These are phyloP conservation scores for Suaeda aralocaspica DNA, from an alignment of 148 eudicot genomes.

Conservation along the genomic window DNA sequence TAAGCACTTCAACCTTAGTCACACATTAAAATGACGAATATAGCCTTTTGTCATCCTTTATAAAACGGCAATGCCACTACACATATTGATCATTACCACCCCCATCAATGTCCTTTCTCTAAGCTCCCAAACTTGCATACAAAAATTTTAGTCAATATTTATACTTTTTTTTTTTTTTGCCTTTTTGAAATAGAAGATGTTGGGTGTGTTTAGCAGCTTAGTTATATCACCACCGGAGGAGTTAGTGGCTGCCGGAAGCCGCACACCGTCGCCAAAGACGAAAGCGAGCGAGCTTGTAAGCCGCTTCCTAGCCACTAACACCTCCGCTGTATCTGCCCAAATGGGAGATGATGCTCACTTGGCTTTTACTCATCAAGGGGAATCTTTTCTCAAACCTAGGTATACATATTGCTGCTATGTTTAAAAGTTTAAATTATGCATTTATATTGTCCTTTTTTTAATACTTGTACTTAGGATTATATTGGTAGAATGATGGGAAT, in stretches of 20 bases:
- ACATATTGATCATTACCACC: constrained; percentile 3
- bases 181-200: constrained; percentile 32
- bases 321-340: constrained; percentile 57
- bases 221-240: constrained; percentile 85
- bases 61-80: constrained; percentile 14
- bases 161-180: background rate
- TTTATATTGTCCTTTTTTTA: background rate
- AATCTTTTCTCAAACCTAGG: constrained; percentile 69
- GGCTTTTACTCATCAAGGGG: constrained; percentile 60
- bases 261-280: constrained; percentile 89
- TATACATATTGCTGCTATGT: no score
- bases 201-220: constrained; percentile 84
- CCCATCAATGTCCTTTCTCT: constrained; percentile 6
- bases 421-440: background rate
- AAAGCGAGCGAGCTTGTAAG: constrained; percentile 51
- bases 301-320: constrained; percentile 43
- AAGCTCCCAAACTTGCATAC: background rate
- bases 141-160: background rate
- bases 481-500: no score
- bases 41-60: constrained; percentile 23
- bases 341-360: constrained; percentile 61
- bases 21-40: constrained; percentile 17
- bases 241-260: constrained; percentile 84
- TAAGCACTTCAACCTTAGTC: background rate
- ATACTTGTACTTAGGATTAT: no score